A percentile compares a stretch with the other conserved stretches of the same genome.
Conservation (phyloP, 75 land plant genomes). For the Cryptomeria japonica region DNA sequence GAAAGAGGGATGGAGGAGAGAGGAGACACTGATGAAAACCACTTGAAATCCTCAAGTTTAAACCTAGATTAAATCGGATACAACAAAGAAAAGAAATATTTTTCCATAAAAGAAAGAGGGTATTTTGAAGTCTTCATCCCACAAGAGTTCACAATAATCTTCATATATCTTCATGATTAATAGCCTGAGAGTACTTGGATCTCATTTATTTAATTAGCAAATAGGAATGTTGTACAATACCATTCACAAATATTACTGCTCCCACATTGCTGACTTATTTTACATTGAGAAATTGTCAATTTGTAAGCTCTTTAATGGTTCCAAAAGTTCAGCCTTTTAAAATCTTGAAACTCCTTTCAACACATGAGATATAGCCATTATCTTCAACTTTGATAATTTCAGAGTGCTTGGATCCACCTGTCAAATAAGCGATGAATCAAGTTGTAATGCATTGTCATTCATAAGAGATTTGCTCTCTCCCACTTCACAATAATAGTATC, state of each 20-base stretch:
- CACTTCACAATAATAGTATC: background rate
- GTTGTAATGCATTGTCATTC: background rate
- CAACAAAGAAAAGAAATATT: no score
- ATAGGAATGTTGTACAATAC: background rate
- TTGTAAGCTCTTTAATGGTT: background rate
- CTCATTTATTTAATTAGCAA: background rate
- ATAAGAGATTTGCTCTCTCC: background rate
- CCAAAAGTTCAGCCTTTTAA: background rate
- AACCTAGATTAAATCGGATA: no score
- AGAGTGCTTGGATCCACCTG: background rate
- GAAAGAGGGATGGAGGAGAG: no score
- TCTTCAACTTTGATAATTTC: background rate
- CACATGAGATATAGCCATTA: background rate
- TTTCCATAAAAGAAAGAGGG: no score
- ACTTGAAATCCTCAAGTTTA: no score
- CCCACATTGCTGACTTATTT: background rate
- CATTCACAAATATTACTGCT: background rate
- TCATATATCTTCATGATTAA: no score
- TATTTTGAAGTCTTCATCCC: background rate
- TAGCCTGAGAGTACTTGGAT: background rate
- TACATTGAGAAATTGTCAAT: background rate
- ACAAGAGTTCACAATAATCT: background rate
- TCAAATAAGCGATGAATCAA: background rate
- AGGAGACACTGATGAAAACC: no score
- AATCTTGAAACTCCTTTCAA: background rate